Percentiles rank a stretch among this genome's conserved stretches.
phyloP scores from a whole-genome alignment of 805 yeast genomes.

The Wickerhamomyces mucosus region DNA sequence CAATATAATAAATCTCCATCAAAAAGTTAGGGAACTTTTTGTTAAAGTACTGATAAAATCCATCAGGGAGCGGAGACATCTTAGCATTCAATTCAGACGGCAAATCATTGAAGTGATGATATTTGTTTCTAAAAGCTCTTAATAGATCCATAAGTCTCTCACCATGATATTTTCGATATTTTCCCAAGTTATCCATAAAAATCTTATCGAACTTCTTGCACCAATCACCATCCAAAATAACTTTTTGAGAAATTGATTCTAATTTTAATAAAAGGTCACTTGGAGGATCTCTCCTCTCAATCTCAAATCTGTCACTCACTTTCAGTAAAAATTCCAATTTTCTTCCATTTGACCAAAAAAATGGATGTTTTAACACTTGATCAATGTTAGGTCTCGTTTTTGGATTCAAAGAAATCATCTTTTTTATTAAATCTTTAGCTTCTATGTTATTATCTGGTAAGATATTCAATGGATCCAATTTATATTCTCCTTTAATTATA shows the following conservation, averaged over 20 bases:
- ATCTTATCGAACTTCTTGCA: constrained; percentile 56
- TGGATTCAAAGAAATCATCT: constrained; percentile 69
- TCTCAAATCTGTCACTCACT: constrained; percentile 86
- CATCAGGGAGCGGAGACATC: constrained; percentile 78
- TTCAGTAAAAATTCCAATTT: constrained; percentile 77
- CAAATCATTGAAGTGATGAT: constrained; percentile 89
- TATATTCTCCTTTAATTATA: constrained; percentile 58
- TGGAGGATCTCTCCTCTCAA: constrained; percentile 75
- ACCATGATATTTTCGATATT: constrained; percentile 80
- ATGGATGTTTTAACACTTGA: constrained; percentile 70
- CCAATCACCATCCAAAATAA: constrained; percentile 64
- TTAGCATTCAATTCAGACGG: constrained; percentile 53
- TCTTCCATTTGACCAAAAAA: constrained; percentile 70
- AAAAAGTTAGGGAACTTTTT: constrained; percentile 68
- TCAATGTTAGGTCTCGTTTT: constrained; percentile 59
- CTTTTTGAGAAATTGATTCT: constrained; percentile 40
- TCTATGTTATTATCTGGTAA: constrained; percentile 40
- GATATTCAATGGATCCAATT: constrained; percentile 15
- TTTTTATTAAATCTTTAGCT: constrained; percentile 59
- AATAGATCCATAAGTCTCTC: constrained; percentile 75
- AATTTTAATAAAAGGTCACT: constrained; percentile 45
- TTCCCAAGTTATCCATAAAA: constrained; percentile 78
- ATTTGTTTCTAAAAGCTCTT: constrained; percentile 85
- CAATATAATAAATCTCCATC: constrained; percentile 62
- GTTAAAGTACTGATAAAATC: constrained; percentile 72